Evolutionary conservation across 164 flowering plant genomes (phyloP).

Genomic region (Umbellularia californica): DNA sequence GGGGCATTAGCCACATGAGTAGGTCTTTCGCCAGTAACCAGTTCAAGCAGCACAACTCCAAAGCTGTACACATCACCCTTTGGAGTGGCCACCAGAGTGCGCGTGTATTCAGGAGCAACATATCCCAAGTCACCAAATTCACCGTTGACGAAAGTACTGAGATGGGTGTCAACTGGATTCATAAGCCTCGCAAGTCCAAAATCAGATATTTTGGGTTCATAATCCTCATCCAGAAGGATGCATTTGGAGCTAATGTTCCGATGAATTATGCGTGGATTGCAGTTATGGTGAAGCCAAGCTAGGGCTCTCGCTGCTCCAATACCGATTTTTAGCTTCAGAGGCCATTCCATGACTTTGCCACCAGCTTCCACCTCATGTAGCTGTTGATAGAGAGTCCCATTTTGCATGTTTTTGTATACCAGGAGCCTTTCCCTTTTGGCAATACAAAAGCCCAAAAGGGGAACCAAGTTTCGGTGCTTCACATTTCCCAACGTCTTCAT

Average conservation of each 20-base stretch:
- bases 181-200: constrained; percentile 22
- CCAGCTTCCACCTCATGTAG: constrained; percentile 18
- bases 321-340: constrained; percentile 16
- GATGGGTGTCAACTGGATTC: constrained; percentile 21
- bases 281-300: constrained; percentile 29
- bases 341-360: constrained; percentile 17
- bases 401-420: constrained; percentile 32
- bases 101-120: constrained; percentile 23
- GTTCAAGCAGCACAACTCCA: constrained; percentile 24
- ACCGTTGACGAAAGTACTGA: constrained; percentile 19
- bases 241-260: constrained; percentile 23
- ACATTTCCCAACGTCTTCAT: constrained; percentile 22
- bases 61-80: constrained; percentile 27
- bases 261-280: constrained; percentile 21
- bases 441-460: constrained; percentile 31
- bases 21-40: constrained; percentile 22
- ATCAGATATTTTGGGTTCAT: constrained; percentile 22
- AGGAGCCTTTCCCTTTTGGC: constrained; percentile 31
- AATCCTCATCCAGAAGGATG: constrained; percentile 23
- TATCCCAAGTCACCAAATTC: constrained; percentile 24
- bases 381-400: constrained; percentile 28
- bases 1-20: constrained; percentile 21
- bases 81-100: constrained; percentile 21
- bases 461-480: constrained; percentile 22
- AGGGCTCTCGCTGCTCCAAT: constrained; percentile 25